Evolutionary conservation across 1,284 basidiomycete genomes (phyloP), one percentile per base, ranked within the genome.

Genomic region (Heterobasidion irregulare): DNA sequence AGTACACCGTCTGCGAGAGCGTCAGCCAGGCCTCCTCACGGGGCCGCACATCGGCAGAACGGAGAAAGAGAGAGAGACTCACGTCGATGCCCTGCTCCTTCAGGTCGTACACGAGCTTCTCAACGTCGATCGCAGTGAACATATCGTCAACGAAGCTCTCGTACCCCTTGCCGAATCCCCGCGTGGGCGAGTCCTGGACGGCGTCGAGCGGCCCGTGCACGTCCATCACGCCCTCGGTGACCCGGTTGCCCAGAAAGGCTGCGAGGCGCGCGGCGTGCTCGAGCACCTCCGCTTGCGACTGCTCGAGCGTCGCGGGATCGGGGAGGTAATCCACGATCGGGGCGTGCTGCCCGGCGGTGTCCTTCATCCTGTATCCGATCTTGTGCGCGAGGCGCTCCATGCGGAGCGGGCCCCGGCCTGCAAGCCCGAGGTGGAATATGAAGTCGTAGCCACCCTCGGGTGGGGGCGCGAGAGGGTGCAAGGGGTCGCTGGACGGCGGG

Each of bases 341-440:
- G 0, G 85, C 83, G 53, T 80, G 74, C 59, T 78, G 73, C 6
- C 80, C 82, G 5, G 73, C 72, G 13, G 77, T 81, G 61, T 89
- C 86, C 65, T 83, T 84, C 79, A 84, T 81, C 53, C 80, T 73
- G 62, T 87, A 89, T 9, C 85, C 84, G 35, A 79, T 71, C 64
- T 86, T 87, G 65, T 89, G 87, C 0, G 75, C 78, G n/a, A 80
- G 65, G 58, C 78, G 75, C 66, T 89, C 86, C 68, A 89, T 75
- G 32, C 83, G 75, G 53, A 89, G 66, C 0, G 79, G 75, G 0
- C 86, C 87, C 12, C 82, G 74, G 7, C 80, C 79, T 2, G 84
- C 85, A 12, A 84, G 80, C 8, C 87, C 86, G 41, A 89, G 72
- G 62, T 89, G 86, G 61, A 89, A 77, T 51, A 89, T 77, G 58